phyloP scores from a whole-genome alignment of 768 basidiomycete genomes.

The Pisolithus orientalis region DNA sequence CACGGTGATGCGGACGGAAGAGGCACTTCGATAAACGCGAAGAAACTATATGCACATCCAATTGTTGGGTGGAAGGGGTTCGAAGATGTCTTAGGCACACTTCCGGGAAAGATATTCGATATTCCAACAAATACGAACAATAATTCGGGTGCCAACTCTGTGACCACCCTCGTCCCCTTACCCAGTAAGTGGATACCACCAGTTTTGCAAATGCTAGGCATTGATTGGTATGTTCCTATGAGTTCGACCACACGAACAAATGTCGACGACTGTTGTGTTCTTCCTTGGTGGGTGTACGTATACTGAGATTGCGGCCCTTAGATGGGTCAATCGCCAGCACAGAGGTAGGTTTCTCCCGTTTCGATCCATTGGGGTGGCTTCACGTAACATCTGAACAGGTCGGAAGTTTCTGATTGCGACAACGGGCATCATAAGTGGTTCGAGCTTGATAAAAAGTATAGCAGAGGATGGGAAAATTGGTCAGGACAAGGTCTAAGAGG shows the following conservation, averaged over 20 bases:
- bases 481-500: conserved; percentile 35
- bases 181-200: conserved; percentile 28
- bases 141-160: conserved; percentile 22
- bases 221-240: not conserved
- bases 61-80: conserved; percentile 97
- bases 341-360: conserved; percentile 43
- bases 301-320: conserved; percentile 91
- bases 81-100: conserved; percentile 76
- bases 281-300: conserved; percentile 97
- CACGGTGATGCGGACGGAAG: conserved; percentile 33
- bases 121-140: conserved; percentile 43
- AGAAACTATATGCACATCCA: conserved; percentile 78
- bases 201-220: not conserved
- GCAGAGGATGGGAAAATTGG: conserved; percentile 35
- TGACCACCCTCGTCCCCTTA: conserved; percentile 23
- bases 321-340: conserved; percentile 87
- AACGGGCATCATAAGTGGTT: conserved; percentile 84
- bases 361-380: not conserved
- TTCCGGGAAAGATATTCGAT: conserved; percentile 87
- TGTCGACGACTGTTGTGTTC: conserved; percentile 86
- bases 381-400: conserved; percentile 40
- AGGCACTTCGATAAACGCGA: conserved; percentile 31
- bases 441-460: conserved; percentile 63
- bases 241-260: conserved; percentile 51
- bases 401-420: conserved; percentile 87